Evolutionary conservation across 257 asterid species (phyloP).

Genomic region (Gentiana dahurica): DNA sequence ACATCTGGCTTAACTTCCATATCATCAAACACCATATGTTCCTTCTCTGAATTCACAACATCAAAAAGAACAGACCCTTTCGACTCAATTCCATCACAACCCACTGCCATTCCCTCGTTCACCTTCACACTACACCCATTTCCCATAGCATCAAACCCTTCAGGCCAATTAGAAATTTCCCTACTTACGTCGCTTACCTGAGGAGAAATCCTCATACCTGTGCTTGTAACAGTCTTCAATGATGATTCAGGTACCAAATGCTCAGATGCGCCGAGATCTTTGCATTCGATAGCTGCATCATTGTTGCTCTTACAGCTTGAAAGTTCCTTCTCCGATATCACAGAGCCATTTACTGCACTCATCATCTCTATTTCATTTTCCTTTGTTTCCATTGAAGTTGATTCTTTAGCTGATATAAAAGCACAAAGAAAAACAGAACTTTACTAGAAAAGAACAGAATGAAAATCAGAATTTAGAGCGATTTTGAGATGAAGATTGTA

Average conservation of each 20-base stretch:
- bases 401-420: conserved; percentile 13
- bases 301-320: conserved; percentile 16
- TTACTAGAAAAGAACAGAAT: not conserved
- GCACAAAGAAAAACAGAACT: not conserved
- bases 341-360: conserved; percentile 16
- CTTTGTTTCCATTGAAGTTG: conserved; percentile 11
- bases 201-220: conserved; percentile 42
- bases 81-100: no score
- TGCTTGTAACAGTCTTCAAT: conserved; percentile 41
- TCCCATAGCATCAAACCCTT: conserved; percentile 2
- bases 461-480: not conserved
- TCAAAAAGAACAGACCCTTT: no score
- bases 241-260: not conserved
- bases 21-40: not conserved
- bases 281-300: conserved; percentile 13
- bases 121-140: conserved; percentile 8
- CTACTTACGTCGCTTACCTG: conserved; percentile 14
- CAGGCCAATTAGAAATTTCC: conserved; percentile 1
- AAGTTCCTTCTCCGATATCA: conserved; percentile 21
- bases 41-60: no score
- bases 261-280: conserved; percentile 15
- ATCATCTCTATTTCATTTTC: conserved; percentile 23
- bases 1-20: not conserved
- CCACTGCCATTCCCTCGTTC: no score
- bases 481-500: not conserved